These are phyloP conservation scores for Moesziomyces parantarcticus DNA, from an alignment of 1,284 basidiomycete species.

Conservation along the genomic window DNA sequence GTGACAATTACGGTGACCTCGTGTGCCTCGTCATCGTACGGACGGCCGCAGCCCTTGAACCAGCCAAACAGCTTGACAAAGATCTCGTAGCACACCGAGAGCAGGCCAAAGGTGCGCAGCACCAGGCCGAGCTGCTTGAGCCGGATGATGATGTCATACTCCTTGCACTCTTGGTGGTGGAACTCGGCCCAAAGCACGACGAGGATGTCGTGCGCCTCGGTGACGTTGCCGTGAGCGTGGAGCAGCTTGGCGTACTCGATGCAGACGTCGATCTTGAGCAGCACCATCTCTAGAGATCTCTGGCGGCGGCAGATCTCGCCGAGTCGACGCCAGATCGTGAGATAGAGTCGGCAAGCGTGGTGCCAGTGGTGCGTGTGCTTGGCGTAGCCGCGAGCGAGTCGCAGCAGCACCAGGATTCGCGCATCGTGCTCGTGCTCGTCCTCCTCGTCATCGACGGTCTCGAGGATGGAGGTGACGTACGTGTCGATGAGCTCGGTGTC, in stretches of 20 bases:
- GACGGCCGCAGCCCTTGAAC: conserved; percentile 6
- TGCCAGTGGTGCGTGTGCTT: conserved; percentile 6
- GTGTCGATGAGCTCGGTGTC: conserved; percentile 3
- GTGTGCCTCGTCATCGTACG: conserved; percentile 2
- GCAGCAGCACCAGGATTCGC: conserved; percentile 1
- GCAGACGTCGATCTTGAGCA: conserved; percentile 10
- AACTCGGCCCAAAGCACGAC: conserved; percentile 10
- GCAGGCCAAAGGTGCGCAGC: conserved; percentile 5
- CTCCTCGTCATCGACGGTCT: conserved; percentile 6
- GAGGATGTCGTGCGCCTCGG: conserved; percentile 6
- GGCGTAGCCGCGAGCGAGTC: conserved; percentile 5
- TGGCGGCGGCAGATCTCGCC: conserved; percentile 6
- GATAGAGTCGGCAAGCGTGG: conserved; percentile 9
- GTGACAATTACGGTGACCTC: conserved; percentile 5
- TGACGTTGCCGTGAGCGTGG: conserved; percentile 1
- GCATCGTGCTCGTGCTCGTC: conserved; percentile 8
- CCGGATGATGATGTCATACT: background rate
- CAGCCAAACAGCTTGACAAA: conserved; percentile 6
- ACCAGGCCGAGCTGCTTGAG: conserved; percentile 9
- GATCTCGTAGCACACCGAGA: conserved; percentile 6
- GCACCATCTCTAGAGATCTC: conserved; percentile 4
- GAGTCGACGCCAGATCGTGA: conserved; percentile 8
- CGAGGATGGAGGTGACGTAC: conserved; percentile 7
- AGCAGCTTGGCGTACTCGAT: conserved; percentile 8
- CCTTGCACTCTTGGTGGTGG: conserved; percentile 4